phyloP scores from a whole-genome alignment of 192 early-diverging fungal genomes.

The Coemansia sp. region DNA sequence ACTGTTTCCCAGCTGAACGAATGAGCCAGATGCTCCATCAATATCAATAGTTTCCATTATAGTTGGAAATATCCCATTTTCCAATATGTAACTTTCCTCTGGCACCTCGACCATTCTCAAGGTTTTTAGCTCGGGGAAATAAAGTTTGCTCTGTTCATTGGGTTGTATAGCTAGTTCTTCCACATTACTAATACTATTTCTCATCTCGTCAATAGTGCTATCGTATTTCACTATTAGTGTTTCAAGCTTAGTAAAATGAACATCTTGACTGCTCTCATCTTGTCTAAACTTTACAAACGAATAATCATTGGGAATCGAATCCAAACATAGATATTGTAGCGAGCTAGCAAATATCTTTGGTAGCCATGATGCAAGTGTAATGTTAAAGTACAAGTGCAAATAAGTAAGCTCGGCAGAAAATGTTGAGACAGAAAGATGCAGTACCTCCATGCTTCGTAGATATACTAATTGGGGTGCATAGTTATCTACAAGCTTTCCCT shows the following conservation, averaged over 20 bases:
- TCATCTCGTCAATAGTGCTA: background rate
- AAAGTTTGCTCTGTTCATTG: background rate
- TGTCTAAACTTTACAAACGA: background rate
- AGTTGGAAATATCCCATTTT: background rate
- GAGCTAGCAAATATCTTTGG: background rate
- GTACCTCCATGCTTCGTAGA: background rate
- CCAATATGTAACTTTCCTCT: background rate
- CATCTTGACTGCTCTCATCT: background rate
- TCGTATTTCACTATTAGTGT: background rate
- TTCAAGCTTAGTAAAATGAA: background rate
- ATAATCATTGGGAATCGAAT: background rate
- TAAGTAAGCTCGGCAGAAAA: background rate
- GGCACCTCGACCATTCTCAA: background rate
- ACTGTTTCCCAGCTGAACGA: background rate
- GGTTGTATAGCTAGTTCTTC: background rate
- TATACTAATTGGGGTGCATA: background rate
- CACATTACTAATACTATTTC: background rate
- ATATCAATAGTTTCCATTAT: background rate
- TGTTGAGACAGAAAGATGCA: background rate
- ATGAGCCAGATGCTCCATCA: background rate
- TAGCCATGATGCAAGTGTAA: background rate
- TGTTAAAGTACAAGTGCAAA: background rate
- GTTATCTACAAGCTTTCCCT: background rate
- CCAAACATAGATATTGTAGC: background rate
- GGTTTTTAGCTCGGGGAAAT: slow-evolving; percentile 1